Evolutionary conservation across 257 asterid genomes (phyloP).

Genomic region (Plectranthus barbatus): DNA sequence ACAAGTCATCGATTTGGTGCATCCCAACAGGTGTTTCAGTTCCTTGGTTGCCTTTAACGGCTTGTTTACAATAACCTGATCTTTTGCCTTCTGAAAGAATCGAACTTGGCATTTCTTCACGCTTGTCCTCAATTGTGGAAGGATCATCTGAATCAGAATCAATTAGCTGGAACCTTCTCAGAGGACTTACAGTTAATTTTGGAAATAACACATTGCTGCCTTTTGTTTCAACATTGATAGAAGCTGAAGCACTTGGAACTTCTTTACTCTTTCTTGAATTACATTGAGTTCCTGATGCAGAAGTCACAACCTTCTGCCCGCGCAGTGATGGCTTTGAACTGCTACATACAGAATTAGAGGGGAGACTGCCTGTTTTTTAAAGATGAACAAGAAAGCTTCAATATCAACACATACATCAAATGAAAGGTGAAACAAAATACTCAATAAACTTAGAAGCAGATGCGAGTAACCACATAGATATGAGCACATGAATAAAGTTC

Average conservation of each 20-base stretch:
- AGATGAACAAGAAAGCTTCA: neutral
- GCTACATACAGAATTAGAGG: slow-evolving; percentile 44
- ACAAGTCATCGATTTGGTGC: slow-evolving; percentile 37
- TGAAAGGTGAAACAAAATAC: neutral
- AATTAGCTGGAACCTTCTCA: slow-evolving; percentile 79
- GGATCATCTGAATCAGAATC: slow-evolving; percentile 81
- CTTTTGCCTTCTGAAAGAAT: slow-evolving; percentile 18
- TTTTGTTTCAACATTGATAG: slow-evolving; percentile 18
- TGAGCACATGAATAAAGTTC: neutral
- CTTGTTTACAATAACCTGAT: slow-evolving; percentile 16
- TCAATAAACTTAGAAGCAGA: neutral
- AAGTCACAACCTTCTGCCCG: slow-evolving; percentile 31
- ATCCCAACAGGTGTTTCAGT: slow-evolving; percentile 25
- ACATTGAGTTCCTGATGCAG: slow-evolving; percentile 35
- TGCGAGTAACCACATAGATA: neutral
- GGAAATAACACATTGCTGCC: slow-evolving; percentile 35
- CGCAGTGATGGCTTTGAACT: slow-evolving; percentile 66
- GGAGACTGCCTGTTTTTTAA: slow-evolving; percentile 30
- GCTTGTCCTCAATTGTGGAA: slow-evolving; percentile 22
- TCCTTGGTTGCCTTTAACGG: slow-evolving; percentile 16
- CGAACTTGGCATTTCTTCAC: slow-evolving; percentile 16
- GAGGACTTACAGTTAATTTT: slow-evolving; percentile 55
- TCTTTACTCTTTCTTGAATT: slow-evolving; percentile 32
- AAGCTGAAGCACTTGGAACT: slow-evolving; percentile 31
- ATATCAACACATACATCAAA: neutral